Conservation (phyloP, 495 filamentous ascomycete species). For the Aspergillus sclerotiicarbonarius region DNA sequence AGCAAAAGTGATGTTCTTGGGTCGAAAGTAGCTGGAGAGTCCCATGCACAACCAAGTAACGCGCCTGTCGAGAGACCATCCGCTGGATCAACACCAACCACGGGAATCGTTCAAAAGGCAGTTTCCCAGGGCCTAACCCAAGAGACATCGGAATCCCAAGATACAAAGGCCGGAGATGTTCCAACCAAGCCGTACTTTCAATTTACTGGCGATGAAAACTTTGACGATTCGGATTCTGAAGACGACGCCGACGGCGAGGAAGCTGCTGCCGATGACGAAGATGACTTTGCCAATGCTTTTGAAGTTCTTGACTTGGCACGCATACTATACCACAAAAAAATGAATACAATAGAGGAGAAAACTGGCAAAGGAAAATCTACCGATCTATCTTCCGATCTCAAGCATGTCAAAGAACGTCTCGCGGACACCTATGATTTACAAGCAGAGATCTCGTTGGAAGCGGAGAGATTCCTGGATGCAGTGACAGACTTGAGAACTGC, state of each 20-base stretch:
- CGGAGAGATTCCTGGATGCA: slow-evolving; percentile 80
- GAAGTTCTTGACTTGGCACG: slow-evolving; percentile 90
- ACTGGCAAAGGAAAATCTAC: slow-evolving; percentile 51
- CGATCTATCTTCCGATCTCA: slow-evolving; percentile 47
- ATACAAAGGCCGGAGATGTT: slow-evolving; percentile 34
- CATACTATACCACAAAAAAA: slow-evolving; percentile 65
- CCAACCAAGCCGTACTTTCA: slow-evolving; percentile 76
- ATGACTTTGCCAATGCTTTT: slow-evolving; percentile 87
- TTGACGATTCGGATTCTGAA: slow-evolving; percentile 65
- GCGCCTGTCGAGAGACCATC: slow-evolving; percentile 15
- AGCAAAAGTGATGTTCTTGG: slow-evolving; percentile 93
- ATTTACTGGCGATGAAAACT: slow-evolving; percentile 92
- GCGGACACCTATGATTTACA: slow-evolving; percentile 90
- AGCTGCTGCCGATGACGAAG: slow-evolving; percentile 65
- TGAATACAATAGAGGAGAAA: slow-evolving; percentile 51
- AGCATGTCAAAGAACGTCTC: slow-evolving; percentile 73
- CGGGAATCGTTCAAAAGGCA: slow-evolving; percentile 18
- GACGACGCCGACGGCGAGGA: slow-evolving; percentile 59
- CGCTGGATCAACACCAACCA: slow-evolving; percentile 16
- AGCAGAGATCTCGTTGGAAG: slow-evolving; percentile 92
- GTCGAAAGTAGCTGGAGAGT: slow-evolving; percentile 66
- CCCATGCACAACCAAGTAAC: slow-evolving; percentile 40
- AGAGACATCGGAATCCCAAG: slow-evolving; percentile 8
- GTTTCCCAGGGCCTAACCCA: slow-evolving; percentile 23
- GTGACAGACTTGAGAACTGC: slow-evolving; percentile 74